These are phyloP conservation scores for Arachnopeziza araneosa DNA, from an alignment of 2,329 filamentous ascomycete genomes.

Conservation along the genomic window DNA sequence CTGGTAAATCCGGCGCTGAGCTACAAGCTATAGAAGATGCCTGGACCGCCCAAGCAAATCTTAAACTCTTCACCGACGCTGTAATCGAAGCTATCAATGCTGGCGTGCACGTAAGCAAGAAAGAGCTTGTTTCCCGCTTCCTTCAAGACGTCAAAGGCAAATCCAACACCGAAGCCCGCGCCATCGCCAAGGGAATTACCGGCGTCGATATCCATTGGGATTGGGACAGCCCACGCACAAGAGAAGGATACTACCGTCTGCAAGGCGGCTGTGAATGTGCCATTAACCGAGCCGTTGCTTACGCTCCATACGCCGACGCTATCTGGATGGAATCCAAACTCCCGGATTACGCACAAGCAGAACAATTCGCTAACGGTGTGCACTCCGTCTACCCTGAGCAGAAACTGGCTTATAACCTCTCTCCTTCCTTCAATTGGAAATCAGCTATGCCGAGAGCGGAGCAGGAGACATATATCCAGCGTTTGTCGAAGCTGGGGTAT, in stretches of 20 bases:
- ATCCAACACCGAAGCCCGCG: slow-evolving; percentile 75
- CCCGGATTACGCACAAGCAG: slow-evolving; percentile 83
- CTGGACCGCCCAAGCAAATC: slow-evolving; percentile 72
- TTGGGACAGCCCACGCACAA: slow-evolving; percentile 89
- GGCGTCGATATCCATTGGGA: slow-evolving; percentile 84
- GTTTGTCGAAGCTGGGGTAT: slow-evolving; percentile 83
- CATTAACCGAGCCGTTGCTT: slow-evolving; percentile 83
- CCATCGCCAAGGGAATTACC: slow-evolving; percentile 69
- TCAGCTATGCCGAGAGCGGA: slow-evolving; percentile 85
- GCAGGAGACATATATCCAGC: slow-evolving; percentile 95
- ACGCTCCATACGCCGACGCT: slow-evolving; percentile 87
- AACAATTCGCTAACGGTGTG: slow-evolving; percentile 89
- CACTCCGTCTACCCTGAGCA: slow-evolving; percentile 94
- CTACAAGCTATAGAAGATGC: slow-evolving; percentile 89
- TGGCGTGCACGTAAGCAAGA: slow-evolving; percentile 62
- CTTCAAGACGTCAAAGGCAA: slow-evolving; percentile 67
- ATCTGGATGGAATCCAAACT: slow-evolving; percentile 99
- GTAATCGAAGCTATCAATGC: slow-evolving; percentile 77
- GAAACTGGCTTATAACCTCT: slow-evolving; percentile 97
- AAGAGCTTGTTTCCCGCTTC: slow-evolving; percentile 62
- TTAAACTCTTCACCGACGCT: slow-evolving; percentile 88
- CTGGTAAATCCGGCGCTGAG: slow-evolving; percentile 72
- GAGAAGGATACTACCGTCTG: slow-evolving; percentile 93
- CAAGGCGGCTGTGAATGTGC: slow-evolving; percentile 88
- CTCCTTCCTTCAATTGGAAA: slow-evolving; percentile 99